Percentiles rank a stretch among this genome's conserved stretches.
Evolutionary conservation across 2,329 filamentous ascomycete species (phyloP).

Genomic region (Cryphonectria nitschkei): DNA sequence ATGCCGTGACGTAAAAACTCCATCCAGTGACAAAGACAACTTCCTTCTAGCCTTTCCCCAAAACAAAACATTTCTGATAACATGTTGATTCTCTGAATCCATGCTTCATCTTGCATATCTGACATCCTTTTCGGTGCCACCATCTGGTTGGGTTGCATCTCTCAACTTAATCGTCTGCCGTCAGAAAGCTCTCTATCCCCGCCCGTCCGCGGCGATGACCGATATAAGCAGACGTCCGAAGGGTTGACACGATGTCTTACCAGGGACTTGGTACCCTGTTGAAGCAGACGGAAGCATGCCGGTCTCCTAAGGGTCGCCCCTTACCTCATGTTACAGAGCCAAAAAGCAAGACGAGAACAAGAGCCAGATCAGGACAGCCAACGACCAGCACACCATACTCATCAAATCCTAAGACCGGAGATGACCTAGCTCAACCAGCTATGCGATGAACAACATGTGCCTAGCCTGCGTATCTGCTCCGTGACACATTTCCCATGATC

Average conservation of each 20-base stretch:
- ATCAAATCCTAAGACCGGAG: not conserved
- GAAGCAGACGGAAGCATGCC: not conserved
- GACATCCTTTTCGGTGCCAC: not conserved
- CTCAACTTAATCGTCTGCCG: not conserved
- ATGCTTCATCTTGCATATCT: not conserved
- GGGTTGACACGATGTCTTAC: not conserved
- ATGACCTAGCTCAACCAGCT: not conserved
- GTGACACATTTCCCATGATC: not conserved
- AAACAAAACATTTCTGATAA: too few species aligned
- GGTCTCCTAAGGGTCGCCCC: not conserved
- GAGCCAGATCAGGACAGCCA: not conserved
- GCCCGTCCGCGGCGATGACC: not conserved
- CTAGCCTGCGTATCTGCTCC: slow-evolving; percentile 3
- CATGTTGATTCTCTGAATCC: not conserved
- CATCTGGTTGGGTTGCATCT: not conserved
- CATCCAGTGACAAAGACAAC: not conserved
- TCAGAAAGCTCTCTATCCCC: not conserved
- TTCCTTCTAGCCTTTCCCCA: too few species aligned
- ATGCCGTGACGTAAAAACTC: slow-evolving; percentile 19
- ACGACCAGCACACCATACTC: not conserved
- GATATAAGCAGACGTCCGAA: not conserved
- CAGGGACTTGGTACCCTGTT: not conserved
- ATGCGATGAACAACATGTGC: slow-evolving; percentile 6
- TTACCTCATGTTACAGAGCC: not conserved
- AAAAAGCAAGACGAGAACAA: not conserved